These are phyloP conservation scores for Leishmania tropica DNA, from an alignment of 208 protist genomes.

Conservation along the genomic window DNA sequence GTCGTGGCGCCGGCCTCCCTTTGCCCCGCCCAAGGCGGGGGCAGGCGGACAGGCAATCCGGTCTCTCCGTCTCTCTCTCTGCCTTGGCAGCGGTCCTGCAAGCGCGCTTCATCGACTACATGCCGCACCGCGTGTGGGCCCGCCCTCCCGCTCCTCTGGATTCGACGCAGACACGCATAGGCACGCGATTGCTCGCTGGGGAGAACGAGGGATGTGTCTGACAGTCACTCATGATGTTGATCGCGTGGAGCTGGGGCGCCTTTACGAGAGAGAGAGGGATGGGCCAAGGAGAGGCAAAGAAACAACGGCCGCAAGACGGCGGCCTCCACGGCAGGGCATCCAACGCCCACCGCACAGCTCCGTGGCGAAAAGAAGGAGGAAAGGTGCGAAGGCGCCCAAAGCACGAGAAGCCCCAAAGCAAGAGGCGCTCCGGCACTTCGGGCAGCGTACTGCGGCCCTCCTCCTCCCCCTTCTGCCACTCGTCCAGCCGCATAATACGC, in stretches of 20 bases:
- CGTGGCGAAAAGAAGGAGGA: background rate
- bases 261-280: background rate
- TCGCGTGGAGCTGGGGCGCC: background rate
- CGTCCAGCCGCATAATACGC: background rate
- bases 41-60: background rate
- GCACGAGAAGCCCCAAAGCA: background rate
- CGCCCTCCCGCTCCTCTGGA: background rate
- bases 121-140: background rate
- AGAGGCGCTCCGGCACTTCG: background rate
- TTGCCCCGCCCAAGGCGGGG: background rate
- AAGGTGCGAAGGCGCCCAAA: background rate
- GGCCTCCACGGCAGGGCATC: background rate
- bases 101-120: background rate
- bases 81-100: background rate
- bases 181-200: background rate
- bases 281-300: background rate
- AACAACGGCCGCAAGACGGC: background rate
- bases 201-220: background rate
- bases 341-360: background rate
- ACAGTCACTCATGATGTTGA: background rate
- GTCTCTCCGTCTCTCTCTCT: no score
- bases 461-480: background rate
- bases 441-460: background rate
- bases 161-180: slow-evolving; percentile 7
- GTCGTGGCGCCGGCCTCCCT: background rate